Percentiles rank a stretch among this genome's conserved stretches.
Evolutionary conservation across 1,139 yeast species (phyloP).

Genomic region (Diutina neorugosa): DNA sequence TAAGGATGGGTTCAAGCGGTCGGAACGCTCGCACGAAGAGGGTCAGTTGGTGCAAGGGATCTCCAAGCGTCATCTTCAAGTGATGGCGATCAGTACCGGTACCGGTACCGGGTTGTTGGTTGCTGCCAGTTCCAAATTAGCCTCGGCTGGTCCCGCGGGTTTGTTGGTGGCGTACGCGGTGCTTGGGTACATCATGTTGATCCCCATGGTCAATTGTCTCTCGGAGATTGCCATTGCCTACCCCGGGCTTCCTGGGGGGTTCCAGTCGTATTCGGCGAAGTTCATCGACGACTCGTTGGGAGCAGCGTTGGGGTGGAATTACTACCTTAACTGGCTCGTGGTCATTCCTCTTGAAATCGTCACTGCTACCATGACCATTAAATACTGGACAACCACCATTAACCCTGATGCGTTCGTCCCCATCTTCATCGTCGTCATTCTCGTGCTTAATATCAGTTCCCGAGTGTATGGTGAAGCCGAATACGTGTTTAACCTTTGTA

Average conservation of each 20-base stretch:
- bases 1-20: conserved; percentile 11
- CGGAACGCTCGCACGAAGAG: neutral
- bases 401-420: conserved; percentile 29
- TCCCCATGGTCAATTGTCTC: conserved; percentile 24
- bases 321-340: conserved; percentile 23
- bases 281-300: conserved; percentile 24
- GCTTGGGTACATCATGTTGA: conserved; percentile 22
- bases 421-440: conserved; percentile 23
- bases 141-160: conserved; percentile 23
- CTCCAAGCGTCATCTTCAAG: conserved; percentile 14
- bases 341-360: conserved; percentile 26
- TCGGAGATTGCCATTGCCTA: conserved; percentile 25
- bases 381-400: conserved; percentile 27
- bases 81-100: conserved; percentile 24
- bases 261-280: conserved; percentile 21
- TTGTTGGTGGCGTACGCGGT: conserved; percentile 22
- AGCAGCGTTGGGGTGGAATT: conserved; percentile 27
- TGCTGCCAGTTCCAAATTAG: conserved; percentile 22
- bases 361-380: conserved; percentile 22
- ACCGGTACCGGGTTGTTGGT: conserved; percentile 28
- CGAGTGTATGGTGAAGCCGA: conserved; percentile 35
- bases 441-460: conserved; percentile 26
- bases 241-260: conserved; percentile 21
- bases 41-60: conserved; percentile 1
- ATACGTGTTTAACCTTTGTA: conserved; percentile 24